Conservation (phyloP, 2,329 filamentous ascomycete species). For the Aspergillus ustus region DNA sequence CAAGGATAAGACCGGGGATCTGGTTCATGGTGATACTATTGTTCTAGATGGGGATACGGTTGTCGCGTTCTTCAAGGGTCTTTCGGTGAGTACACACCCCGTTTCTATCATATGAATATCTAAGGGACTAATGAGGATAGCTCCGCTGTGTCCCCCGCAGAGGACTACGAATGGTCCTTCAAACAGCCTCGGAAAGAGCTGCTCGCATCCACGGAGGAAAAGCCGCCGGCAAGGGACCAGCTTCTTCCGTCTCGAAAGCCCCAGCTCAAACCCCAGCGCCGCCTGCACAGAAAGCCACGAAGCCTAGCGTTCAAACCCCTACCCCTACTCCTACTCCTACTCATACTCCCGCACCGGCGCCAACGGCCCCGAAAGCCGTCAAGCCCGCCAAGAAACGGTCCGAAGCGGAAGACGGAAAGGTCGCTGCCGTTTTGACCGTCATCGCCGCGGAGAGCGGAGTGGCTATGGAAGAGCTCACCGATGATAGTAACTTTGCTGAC, state of each 20-base stretch:
- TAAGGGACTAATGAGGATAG: conserved; percentile 10
- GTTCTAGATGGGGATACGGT: conserved; percentile 39
- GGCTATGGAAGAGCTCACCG: conserved; percentile 12
- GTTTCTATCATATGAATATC: not conserved
- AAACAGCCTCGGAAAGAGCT: conserved; percentile 12
- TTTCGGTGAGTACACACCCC: conserved; percentile 23
- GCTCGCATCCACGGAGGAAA: conserved; percentile 21
- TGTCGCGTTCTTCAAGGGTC: conserved; percentile 34
- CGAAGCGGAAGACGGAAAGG: not conserved
- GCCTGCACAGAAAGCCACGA: not conserved
- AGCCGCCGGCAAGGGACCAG: conserved; percentile 4
- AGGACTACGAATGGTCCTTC: conserved; percentile 20
- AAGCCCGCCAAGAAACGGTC: not conserved
- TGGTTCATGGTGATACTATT: conserved; percentile 44
- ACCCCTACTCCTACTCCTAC: too few species aligned
- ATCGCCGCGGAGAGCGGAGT: conserved; percentile 19
- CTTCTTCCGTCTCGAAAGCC: not conserved
- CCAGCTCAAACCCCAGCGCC: not conserved
- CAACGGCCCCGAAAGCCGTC: not conserved
- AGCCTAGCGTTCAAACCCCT: not conserved
- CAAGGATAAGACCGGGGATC: conserved; percentile 13
- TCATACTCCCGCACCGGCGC: not conserved
- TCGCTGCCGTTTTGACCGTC: conserved; percentile 5
- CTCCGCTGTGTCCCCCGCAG: conserved; percentile 28
- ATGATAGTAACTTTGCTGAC: conserved; percentile 14